Evolutionary conservation across 2,329 filamentous ascomycete genomes (phyloP).

Genomic region (Bertia moriformis): DNA sequence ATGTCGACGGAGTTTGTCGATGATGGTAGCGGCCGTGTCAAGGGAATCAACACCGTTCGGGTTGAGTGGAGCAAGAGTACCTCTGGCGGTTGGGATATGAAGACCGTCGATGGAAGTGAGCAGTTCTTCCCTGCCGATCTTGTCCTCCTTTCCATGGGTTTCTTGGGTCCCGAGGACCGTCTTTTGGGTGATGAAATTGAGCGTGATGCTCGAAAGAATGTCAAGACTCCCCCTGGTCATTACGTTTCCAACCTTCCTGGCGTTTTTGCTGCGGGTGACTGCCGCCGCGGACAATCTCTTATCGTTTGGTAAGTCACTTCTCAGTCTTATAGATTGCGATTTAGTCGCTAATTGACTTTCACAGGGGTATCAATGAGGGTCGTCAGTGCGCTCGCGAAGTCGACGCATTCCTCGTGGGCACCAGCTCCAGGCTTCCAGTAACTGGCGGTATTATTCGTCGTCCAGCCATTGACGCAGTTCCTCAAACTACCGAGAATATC

Average conservation of each 20-base stretch:
- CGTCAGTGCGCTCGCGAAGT: conserved; percentile 85
- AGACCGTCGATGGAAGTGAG: conserved; percentile 83
- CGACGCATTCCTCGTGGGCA: conserved; percentile 72
- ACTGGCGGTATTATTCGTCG: conserved; percentile 87
- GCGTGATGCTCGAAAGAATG: conserved; percentile 83
- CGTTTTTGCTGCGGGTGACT: conserved; percentile 89
- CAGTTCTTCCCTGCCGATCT: conserved; percentile 94
- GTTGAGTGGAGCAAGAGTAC: conserved; percentile 91
- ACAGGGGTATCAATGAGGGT: conserved; percentile 89
- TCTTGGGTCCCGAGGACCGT: conserved; percentile 82
- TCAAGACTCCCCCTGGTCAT: conserved; percentile 79
- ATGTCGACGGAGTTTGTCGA: conserved; percentile 96
- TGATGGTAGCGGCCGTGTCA: conserved; percentile 73
- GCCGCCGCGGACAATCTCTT: conserved; percentile 81
- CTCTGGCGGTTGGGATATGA: conserved; percentile 93
- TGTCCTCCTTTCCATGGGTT: conserved; percentile 90
- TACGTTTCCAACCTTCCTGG: conserved; percentile 80
- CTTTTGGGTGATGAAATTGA: conserved; percentile 79
- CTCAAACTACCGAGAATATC: not conserved
- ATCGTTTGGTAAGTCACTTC: conserved; percentile 69
- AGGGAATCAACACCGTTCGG: conserved; percentile 88
- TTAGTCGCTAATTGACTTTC: not conserved
- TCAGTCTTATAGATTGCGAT: not conserved
- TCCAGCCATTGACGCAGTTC: conserved; percentile 31
- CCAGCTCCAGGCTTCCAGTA: conserved; percentile 58